A percentile compares a stretch with the other conserved stretches of the same genome.
Evolutionary conservation across 352 stramenopile genomes (phyloP).

Genomic region (Globisporangium viniferum): DNA sequence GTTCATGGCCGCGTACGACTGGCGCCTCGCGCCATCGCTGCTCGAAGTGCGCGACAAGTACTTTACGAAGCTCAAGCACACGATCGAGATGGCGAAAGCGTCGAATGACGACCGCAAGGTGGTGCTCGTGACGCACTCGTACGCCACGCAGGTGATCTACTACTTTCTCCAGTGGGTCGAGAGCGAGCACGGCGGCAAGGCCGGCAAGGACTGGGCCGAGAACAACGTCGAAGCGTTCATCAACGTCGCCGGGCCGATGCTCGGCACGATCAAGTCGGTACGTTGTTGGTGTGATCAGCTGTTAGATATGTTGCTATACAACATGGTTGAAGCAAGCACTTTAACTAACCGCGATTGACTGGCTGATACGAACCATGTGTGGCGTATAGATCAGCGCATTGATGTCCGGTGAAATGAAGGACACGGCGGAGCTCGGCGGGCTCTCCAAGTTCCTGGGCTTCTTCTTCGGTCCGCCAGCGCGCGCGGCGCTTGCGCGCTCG

Average conservation of each 20-base stretch:
- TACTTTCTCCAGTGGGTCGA: conserved; percentile 97
- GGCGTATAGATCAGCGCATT: conserved; percentile 69
- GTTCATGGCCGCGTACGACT: conserved; percentile 87
- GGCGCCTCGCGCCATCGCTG: conserved; percentile 67
- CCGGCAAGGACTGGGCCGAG: conserved; percentile 91
- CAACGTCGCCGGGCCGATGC: conserved; percentile 92
- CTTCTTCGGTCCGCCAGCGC: conserved; percentile 61
- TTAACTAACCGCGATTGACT: background rate
- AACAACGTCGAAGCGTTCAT: conserved; percentile 89
- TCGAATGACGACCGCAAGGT: conserved; percentile 79
- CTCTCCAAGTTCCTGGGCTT: conserved; percentile 84
- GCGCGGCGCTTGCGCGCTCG: conserved; percentile 56
- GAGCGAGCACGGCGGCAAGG: conserved; percentile 74
- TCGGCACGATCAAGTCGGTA: conserved; percentile 89
- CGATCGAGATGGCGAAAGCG: conserved; percentile 87
- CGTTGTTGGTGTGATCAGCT: background rate
- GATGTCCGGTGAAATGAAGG: conserved; percentile 95
- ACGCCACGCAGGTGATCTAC: conserved; percentile 89
- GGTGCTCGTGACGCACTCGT: conserved; percentile 91
- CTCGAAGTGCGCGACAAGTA: conserved; percentile 81
- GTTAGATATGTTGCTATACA: background rate
- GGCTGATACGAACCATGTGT: background rate
- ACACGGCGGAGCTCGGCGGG: conserved; percentile 88
- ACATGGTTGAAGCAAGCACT: background rate
- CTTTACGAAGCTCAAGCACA: conserved; percentile 93